Conservation (phyloP, 164 flowering plant species). For the Vitis rupestris region DNA sequence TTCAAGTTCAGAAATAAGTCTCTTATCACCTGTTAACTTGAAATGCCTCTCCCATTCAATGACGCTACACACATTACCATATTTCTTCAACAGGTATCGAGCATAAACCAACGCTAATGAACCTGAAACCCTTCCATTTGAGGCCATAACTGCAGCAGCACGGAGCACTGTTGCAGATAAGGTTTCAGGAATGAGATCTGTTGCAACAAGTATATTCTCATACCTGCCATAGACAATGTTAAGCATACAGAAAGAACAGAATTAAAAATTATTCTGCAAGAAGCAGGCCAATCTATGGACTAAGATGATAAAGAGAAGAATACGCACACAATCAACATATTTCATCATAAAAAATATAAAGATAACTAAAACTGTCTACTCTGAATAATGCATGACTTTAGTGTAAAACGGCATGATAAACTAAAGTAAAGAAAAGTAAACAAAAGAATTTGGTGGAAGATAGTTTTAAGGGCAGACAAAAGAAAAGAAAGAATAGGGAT, state of each 20-base stretch:
- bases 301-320: background rate
- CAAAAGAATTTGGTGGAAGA: background rate
- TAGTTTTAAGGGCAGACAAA: background rate
- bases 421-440: background rate
- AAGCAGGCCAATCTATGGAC: background rate
- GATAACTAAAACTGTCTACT: no score
- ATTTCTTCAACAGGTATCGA: constrained; percentile 68
- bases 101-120: constrained; percentile 66
- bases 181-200: constrained; percentile 84
- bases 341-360: background rate
- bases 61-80: constrained; percentile 65
- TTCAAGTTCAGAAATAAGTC: constrained; percentile 85
- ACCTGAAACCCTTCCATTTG: constrained; percentile 71
- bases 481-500: background rate
- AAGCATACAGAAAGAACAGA: constrained; percentile 1
- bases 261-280: background rate
- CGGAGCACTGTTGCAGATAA: constrained; percentile 70
- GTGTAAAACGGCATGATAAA: no score
- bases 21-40: constrained; percentile 74
- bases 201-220: constrained; percentile 69
- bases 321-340: background rate
- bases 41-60: constrained; percentile 82
- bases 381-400: no score
- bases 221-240: constrained; percentile 56
- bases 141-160: constrained; percentile 45